phyloP scores from a whole-genome alignment of 2,329 filamentous ascomycete species.

The Aspergillus pseudotamarii region DNA sequence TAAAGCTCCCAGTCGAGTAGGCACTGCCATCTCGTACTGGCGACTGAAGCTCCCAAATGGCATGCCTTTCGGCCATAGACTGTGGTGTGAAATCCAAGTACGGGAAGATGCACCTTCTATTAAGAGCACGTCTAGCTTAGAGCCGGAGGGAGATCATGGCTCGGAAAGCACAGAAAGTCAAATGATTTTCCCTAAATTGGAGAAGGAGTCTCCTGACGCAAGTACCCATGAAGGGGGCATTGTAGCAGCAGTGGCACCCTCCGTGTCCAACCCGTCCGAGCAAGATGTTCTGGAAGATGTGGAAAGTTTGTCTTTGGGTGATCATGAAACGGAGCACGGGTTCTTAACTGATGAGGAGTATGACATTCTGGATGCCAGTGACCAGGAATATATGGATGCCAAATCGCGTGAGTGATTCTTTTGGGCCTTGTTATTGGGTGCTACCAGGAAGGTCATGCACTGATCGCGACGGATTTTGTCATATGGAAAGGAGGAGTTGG shows the following conservation, averaged over 20 bases:
- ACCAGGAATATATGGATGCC: conserved; percentile 73
- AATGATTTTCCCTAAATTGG: conserved; percentile 97
- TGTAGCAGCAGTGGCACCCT: conserved; percentile 34
- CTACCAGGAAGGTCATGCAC: not conserved
- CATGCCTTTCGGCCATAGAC: conserved; percentile 82
- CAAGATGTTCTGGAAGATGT: conserved; percentile 56
- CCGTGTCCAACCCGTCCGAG: conserved; percentile 52
- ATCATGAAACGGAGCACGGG: conserved; percentile 59
- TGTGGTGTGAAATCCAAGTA: conserved; percentile 92
- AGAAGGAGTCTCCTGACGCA: conserved; percentile 84
- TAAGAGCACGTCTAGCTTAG: conserved; percentile 13
- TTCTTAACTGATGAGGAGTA: conserved; percentile 98
- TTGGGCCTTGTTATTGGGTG: not conserved
- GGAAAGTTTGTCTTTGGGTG: conserved; percentile 58
- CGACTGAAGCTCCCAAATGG: conserved; percentile 82
- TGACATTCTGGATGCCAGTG: conserved; percentile 92
- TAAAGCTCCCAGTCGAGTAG: conserved; percentile 74
- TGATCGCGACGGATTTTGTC: not conserved
- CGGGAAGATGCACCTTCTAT: conserved; percentile 24
- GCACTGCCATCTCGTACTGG: conserved; percentile 93
- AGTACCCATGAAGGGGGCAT: conserved; percentile 68
- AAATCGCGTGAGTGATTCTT: conserved; percentile 26
- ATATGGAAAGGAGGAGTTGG: not conserved
- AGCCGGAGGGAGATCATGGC: conserved; percentile 36
- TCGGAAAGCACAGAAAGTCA: conserved; percentile 57